Conservation (phyloP, 768 basidiomycete species). For the Suillus subalutaceus region DNA sequence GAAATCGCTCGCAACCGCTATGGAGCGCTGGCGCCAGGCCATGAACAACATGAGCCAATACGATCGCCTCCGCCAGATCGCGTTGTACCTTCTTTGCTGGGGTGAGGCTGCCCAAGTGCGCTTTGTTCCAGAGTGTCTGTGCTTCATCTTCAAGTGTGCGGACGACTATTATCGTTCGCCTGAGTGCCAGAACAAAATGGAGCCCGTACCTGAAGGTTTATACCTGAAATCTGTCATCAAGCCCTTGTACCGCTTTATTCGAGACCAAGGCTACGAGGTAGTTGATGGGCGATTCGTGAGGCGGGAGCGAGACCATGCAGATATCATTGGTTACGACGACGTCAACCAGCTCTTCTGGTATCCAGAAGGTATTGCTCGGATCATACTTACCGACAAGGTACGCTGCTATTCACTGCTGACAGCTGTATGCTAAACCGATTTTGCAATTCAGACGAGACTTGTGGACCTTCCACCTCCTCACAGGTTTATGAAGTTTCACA, state of each 20-base stretch:
- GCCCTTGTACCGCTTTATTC: constrained; percentile 93
- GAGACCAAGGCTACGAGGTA: constrained; percentile 97
- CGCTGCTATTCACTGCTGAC: background rate
- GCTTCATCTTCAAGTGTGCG: constrained; percentile 99
- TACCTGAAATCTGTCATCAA: constrained; percentile 90
- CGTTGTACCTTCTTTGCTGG: constrained; percentile 94
- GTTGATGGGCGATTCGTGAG: constrained; percentile 94
- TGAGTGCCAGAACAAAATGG: constrained; percentile 93
- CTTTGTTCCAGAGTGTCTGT: constrained; percentile 94
- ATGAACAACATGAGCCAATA: constrained; percentile 99
- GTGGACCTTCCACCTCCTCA: constrained; percentile 90
- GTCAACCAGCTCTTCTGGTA: constrained; percentile 99
- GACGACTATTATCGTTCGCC: constrained; percentile 99
- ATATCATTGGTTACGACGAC: constrained; percentile 98
- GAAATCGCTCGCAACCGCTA: constrained; percentile 77
- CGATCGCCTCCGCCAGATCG: constrained; percentile 94
- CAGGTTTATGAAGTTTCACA: constrained; percentile 96
- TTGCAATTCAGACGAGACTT: constrained; percentile 67
- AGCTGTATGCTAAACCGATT: constrained; percentile 6
- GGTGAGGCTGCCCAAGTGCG: constrained; percentile 98
- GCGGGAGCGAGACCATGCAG: constrained; percentile 89
- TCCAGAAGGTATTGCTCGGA: constrained; percentile 95
- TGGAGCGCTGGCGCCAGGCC: constrained; percentile 93
- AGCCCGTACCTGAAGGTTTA: constrained; percentile 93
- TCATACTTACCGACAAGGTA: constrained; percentile 88